Evolutionary conservation across 2,329 filamentous ascomycete species (phyloP).

Genomic region (Ophiostoma quercus): DNA sequence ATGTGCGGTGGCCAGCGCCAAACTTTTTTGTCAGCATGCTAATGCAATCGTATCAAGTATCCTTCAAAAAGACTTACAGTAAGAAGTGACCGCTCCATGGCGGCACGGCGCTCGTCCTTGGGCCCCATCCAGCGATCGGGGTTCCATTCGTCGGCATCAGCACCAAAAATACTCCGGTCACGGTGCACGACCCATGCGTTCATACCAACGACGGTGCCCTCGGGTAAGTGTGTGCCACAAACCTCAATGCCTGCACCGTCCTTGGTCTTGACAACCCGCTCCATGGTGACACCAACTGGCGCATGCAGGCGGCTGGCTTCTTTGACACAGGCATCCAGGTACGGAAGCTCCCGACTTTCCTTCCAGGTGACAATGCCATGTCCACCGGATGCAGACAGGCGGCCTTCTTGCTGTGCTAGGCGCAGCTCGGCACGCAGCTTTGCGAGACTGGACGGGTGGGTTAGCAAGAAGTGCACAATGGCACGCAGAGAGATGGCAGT

Average conservation of each 20-base stretch:
- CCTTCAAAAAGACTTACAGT: constrained; percentile 6
- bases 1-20: constrained; percentile 39
- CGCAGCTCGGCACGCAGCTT: constrained; percentile 36
- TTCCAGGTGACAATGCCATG: constrained; percentile 19
- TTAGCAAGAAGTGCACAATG: constrained; percentile 36
- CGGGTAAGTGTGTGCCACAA: constrained; percentile 36
- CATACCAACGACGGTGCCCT: constrained; percentile 39
- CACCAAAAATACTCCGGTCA: constrained; percentile 41
- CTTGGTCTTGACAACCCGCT: constrained; percentile 44
- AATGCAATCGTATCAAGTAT: constrained; percentile 17
- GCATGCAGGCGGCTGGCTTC: constrained; percentile 49
- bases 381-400: not conserved
- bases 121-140: constrained; percentile 46
- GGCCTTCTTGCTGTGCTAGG: constrained; percentile 22
- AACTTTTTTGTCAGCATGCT: constrained; percentile 29
- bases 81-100: constrained; percentile 33
- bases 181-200: constrained; percentile 39
- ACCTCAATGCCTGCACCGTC: constrained; percentile 29
- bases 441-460: constrained; percentile 30
- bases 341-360: constrained; percentile 34
- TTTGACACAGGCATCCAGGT: constrained; percentile 48
- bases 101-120: constrained; percentile 32
- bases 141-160: constrained; percentile 41
- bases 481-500: constrained; percentile 35
- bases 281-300: constrained; percentile 43